These are phyloP conservation scores for Camellia granthamiana DNA, from an alignment of 148 eudicot genomes.

Conservation along the genomic window DNA sequence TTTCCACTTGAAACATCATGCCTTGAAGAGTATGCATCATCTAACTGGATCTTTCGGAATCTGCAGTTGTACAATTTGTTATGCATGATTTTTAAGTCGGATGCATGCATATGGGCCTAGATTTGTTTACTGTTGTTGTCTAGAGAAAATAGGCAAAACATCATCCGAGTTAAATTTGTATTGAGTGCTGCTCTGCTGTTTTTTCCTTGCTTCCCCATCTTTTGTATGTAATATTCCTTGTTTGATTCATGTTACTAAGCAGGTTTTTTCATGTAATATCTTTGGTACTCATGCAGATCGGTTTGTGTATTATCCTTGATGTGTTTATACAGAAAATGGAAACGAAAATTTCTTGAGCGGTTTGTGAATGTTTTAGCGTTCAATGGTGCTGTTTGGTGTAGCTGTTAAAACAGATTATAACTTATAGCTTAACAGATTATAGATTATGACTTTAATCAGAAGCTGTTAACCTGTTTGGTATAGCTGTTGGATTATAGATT, in stretches of 20 bases:
- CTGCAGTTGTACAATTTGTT: constrained; percentile 9
- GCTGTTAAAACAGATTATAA: no score
- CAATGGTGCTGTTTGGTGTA: no score
- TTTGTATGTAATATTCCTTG: constrained; percentile 42
- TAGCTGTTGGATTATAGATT: no score
- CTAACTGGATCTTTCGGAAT: constrained; percentile 9
- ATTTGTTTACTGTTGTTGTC: constrained; percentile 13
- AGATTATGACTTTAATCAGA: no score
- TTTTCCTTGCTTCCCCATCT: constrained; percentile 10
- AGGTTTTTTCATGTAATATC: constrained; percentile 23
- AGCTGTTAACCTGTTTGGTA: no score
- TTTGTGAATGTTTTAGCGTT: neutral
- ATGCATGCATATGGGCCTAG: neutral
- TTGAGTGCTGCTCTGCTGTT: constrained; percentile 19
- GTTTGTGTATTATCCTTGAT: neutral
- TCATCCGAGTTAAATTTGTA: neutral
- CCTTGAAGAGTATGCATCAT: constrained; percentile 10
- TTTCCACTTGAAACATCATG: constrained; percentile 39
- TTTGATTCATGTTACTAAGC: constrained; percentile 26
- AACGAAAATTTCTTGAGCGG: neutral
- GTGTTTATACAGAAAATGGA: neutral
- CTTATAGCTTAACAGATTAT: no score
- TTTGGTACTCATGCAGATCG: constrained; percentile 7
- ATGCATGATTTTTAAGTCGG: neutral
- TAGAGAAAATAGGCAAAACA: constrained; percentile 12